Conservation (phyloP, 2,329 filamentous ascomycete species). For the Amesomyces nigricolor region DNA sequence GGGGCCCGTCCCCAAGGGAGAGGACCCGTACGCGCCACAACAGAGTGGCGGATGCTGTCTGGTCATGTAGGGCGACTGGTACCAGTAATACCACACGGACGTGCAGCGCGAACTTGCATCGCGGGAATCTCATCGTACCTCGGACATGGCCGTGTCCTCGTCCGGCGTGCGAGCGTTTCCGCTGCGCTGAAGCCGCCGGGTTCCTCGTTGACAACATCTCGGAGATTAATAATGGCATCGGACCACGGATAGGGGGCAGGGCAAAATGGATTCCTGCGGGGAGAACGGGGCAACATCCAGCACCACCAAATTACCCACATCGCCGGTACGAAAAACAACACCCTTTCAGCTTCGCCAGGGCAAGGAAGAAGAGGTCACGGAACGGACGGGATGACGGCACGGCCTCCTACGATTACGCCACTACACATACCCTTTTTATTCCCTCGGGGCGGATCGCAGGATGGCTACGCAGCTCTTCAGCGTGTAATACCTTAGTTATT, state of each 20-base stretch:
- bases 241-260: conserved; percentile 5
- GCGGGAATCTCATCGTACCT: neutral
- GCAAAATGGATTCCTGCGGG: neutral
- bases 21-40: conserved; percentile 97
- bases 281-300: neutral
- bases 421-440: conserved; percentile 25
- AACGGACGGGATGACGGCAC: conserved; percentile 24
- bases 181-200: neutral
- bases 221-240: conserved; percentile 1
- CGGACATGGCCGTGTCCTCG: neutral
- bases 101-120: conserved; percentile 13
- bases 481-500: conserved; percentile 31
- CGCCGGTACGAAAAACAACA: conserved; percentile 2
- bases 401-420: conserved; percentile 27
- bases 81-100: neutral
- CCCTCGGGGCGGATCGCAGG: conserved; percentile 20
- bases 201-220: neutral
- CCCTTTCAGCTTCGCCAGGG: conserved; percentile 5
- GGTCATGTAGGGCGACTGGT: conserved; percentile 65
- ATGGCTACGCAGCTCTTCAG: conserved; percentile 29
- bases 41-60: conserved; percentile 89
- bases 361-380: conserved; percentile 15
- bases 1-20: conserved; percentile 88
- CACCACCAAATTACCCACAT: neutral
- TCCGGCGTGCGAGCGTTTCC: neutral